Percentiles rank a stretch among this genome's conserved stretches.
Evolutionary conservation across 495 filamentous ascomycete species (phyloP).

Genomic region (Penicillium paxilli): DNA sequence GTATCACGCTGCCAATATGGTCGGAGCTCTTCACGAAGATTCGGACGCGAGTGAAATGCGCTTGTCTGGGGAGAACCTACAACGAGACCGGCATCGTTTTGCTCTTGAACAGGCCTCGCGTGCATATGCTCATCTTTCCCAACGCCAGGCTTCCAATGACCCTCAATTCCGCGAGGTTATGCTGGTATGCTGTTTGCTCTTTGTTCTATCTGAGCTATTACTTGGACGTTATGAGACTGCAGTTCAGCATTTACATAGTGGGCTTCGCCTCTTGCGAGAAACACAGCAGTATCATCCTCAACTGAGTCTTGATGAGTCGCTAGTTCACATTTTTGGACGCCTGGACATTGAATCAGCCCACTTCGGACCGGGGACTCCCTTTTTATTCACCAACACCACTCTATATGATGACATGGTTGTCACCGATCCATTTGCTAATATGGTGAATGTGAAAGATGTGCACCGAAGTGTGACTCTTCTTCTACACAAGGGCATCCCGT

Average conservation of each 20-base stretch:
- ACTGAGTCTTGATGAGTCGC: conserved; percentile 3
- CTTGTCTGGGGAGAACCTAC: conserved; percentile 14
- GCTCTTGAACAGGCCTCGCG: conserved; percentile 20
- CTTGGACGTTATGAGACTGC: conserved; percentile 17
- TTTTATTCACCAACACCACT: not conserved
- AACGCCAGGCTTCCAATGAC: conserved; percentile 17
- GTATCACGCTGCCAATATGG: conserved; percentile 24
- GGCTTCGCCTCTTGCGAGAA: conserved; percentile 20
- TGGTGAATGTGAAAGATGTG: conserved; percentile 2
- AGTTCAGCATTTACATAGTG: conserved; percentile 17
- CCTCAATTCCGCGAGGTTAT: conserved; percentile 14
- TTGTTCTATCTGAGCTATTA: conserved; percentile 16
- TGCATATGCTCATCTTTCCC: conserved; percentile 8
- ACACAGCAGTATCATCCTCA: not conserved
- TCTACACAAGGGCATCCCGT: conserved; percentile 13
- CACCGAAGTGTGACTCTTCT: conserved; percentile 6
- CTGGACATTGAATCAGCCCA: conserved; percentile 17
- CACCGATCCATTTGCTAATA: not conserved
- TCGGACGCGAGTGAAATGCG: conserved; percentile 13
- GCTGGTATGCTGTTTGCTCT: conserved; percentile 24
- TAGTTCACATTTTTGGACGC: conserved; percentile 10
- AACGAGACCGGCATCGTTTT: conserved; percentile 15
- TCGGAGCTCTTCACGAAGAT: conserved; percentile 23
- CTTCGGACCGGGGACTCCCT: conserved; percentile 9
- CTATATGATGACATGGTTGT: not conserved